phyloP scores from a whole-genome alignment of 2,329 filamentous ascomycete species.

The Setomelanomma holmii region DNA sequence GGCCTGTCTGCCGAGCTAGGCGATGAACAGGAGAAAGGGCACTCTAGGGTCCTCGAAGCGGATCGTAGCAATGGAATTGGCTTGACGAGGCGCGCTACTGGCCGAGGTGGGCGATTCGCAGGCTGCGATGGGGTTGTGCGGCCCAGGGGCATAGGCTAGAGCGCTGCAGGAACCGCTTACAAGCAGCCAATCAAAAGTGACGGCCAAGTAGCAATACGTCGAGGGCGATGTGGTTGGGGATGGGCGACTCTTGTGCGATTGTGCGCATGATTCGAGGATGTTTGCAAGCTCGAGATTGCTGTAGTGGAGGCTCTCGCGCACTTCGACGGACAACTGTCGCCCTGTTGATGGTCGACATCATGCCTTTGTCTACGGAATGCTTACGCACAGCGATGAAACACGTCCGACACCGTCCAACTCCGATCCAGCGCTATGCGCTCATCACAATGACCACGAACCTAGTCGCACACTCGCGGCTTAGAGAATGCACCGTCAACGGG shows the following conservation, averaged over 20 bases:
- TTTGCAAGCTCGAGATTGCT: background rate
- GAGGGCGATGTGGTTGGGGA: background rate
- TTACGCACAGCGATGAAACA: background rate
- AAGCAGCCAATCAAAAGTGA: slow-evolving; percentile 14
- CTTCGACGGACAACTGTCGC: background rate
- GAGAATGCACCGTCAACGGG: slow-evolving; percentile 2
- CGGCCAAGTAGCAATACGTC: background rate
- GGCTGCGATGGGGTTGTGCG: slow-evolving; percentile 28
- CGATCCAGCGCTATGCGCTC: background rate
- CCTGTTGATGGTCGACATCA: background rate
- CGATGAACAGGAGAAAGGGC: slow-evolving; percentile 27
- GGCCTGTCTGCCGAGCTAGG: slow-evolving; percentile 30
- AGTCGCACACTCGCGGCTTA: background rate
- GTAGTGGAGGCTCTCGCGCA: background rate
- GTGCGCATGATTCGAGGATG: slow-evolving; percentile 3
- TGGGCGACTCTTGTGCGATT: background rate
- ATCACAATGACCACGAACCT: background rate
- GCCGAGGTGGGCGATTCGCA: slow-evolving; percentile 31
- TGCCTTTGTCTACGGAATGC: background rate
- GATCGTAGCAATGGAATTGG: slow-evolving; percentile 43
- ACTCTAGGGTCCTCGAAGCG: slow-evolving; percentile 29
- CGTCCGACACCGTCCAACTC: background rate
- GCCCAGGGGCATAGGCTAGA: slow-evolving; percentile 22
- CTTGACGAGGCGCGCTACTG: slow-evolving; percentile 26
- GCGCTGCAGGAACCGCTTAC: slow-evolving; percentile 33